Evolutionary conservation across 2,329 filamentous ascomycete genomes (phyloP), one percentile per base, ranked within the genome.

Genomic region (Graphilbum sp.): DNA sequence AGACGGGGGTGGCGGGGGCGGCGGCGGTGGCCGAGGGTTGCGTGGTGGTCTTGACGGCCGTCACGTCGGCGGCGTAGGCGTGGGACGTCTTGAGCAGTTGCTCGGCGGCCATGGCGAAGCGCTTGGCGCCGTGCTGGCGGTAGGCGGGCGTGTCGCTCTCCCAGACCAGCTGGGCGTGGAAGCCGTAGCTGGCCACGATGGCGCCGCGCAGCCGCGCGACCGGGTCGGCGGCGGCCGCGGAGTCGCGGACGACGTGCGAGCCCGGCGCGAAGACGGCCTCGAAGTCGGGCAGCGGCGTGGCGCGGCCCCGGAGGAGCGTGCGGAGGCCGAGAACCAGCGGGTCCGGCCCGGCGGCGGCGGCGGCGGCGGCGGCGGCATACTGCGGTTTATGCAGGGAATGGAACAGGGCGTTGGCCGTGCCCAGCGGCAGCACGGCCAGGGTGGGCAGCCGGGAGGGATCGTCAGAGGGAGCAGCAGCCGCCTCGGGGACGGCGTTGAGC

Each of bases 121-220:
- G 70, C 52, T 79, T 72, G 24, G 67, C 65, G 12, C 88, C 88
- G 50, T 80, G 77, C 46, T 73, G 71, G 44, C 88, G 78, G 56
- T 88, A 88, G 46, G 75, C 79, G 0, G 72, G 63, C 0, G 87
- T 92, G 55, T 96, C 88, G 55, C 82, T 90, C 60, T 95, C 86
- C 48, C 83, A 86, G 18, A 96, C 85, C 4, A 96, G 67, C 32
- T 79, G 76, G 23, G 87, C 83, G 52, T 96, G 88, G 50, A 96
- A 75, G 17, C 82, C 88, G 69, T 92, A 93, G 54, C 81, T 90
- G 33, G 78, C 79, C 2, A 96, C 87, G 18, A 95, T 84, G 19
- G 79, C 80, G 20, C 46, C 87, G 49, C 80, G 70, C 19, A 79
- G 61, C 34, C 57, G 53, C 0, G 53, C 50, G 5, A 64, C 55